A percentile compares a stretch with the other conserved stretches of the same genome.
Conservation (phyloP, 169 alveolate species). For the Theileria parva region DNA sequence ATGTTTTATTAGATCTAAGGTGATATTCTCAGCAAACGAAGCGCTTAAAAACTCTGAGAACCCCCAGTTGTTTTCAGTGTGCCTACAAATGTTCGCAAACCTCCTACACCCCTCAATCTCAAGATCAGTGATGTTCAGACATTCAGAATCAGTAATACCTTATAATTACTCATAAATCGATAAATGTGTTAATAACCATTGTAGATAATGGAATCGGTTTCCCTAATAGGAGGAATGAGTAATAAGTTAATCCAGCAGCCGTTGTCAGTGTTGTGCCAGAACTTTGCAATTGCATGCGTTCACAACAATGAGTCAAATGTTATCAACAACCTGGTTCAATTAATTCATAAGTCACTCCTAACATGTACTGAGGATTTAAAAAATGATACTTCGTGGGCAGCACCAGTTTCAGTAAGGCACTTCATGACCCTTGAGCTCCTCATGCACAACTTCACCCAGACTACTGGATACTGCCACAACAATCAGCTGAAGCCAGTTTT, state of each 20-base stretch:
- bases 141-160: constrained; percentile 9
- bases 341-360: not conserved
- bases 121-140: constrained; percentile 18
- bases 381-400: constrained; percentile 6
- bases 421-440: constrained; percentile 22
- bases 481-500: not conserved
- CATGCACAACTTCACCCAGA: not conserved
- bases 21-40: constrained; percentile 7
- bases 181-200: not conserved
- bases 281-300: constrained; percentile 34
- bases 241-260: constrained; percentile 51
- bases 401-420: constrained; percentile 21
- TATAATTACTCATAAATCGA: not conserved
- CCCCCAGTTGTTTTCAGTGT: constrained; percentile 28
- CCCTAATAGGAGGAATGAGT: not conserved
- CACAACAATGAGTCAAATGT: constrained; percentile 3
- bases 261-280: constrained; percentile 39
- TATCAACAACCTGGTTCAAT: not conserved
- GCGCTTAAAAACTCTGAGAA: constrained; percentile 10
- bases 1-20: not conserved
- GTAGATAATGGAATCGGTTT: constrained; percentile 30
- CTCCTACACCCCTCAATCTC: constrained; percentile 43
- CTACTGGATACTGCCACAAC: not conserved
- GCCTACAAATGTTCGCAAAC: constrained; percentile 46
- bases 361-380: not conserved